Base-by-base conservation (phyloP, 345 rosid species). In the Erucastrum elatum region DNA sequence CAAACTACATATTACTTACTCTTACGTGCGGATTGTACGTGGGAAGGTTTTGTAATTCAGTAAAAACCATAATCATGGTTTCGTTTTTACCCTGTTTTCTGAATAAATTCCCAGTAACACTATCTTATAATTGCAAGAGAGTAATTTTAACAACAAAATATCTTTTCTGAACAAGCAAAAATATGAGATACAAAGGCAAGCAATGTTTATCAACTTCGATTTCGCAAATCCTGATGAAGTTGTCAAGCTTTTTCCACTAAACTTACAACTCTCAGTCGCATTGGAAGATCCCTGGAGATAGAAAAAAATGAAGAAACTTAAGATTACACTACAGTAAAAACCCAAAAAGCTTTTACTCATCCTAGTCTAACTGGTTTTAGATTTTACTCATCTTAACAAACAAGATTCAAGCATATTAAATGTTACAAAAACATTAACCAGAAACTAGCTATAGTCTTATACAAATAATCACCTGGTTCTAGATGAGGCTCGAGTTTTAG, bases 401-500 rank as follows among this genome's bases (percentile, higher is more conserved):
- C 15, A 67, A 12, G 34, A 66, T 17, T 39, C 70, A 66, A 17
- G 15, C 70, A 66, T 66, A 7, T 2, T 9, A 65, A 6, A 13
- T 11, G 58, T 15, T 41, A 49, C 27, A 3, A 1, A 72, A 31
- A 44, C 62, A 49, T 30, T 41, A 66, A 60, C 41, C 2, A 65
- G 33, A 70, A 70, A 17, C 6, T 21, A 44, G 51, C 53, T 26
- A 62, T 21, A 64, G 75, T 34, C 16, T 44, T 29, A 8, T 39
- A 64, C 9, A 78, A 56, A 64, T 16, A 17, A 70, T 12, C 78
- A 84, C 95, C 94, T 77, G 74, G 59, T 68, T 41, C 58, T 21
- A 37, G 62, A 33, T 6, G 58, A 53, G 49, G 55, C 69, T 55
- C 49, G 33, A 0, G 77, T 68, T 88, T 85, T 87, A 91, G 88